Evolutionary conservation across 257 asterid genomes (phyloP), one percentile per base, ranked within the genome.

Genomic region (Scutellaria baicalensis): DNA sequence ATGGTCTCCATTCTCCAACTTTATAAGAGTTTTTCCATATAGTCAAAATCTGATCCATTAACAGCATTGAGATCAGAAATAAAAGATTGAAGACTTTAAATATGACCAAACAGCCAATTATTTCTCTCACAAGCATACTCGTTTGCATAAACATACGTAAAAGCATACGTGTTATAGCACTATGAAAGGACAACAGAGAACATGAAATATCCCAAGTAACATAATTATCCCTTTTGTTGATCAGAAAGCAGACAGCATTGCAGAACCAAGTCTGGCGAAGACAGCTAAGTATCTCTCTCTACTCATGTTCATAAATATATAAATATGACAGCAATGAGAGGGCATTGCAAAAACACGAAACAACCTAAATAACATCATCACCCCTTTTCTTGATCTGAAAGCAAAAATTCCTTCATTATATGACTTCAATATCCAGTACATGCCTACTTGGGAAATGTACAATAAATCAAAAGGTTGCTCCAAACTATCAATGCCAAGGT

Each of bases 1-100:
- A 94, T 11, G 96, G 92, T 75, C 82, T 89, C 99, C 97, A 94
- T 54, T 87, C 95, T 58, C 96, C 95, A 70, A 86, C 83, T 84
- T 81, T 88, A 66, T 91, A 88, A 66, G 99, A 94, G 69, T 88
- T 84, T 60, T 89, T 89, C 97, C 99, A 94, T 79, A 91, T 84
- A 23, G 97, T 89, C 31, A 92, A 84, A 76, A 94, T 91, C 99
- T 94, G 83, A 72, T 64, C 56, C 20, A 64, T 78, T 55, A 67
- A 62, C 69, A 61, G 39, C 36, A 75, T 64, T 75, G 64, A 70
- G 42, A 68, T 59, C 38, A 54, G 65, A 60, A 55, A 47, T 44
- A 10, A 74, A 61, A 4, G 20, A 71, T 8, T 10, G 55, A 73
- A 58, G 42, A 52, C 68, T 18, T 66, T 18, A 33, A 27, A 69